Percentiles rank a stretch among this genome's conserved stretches.
These are phyloP conservation scores for Moesziomyces parantarcticus DNA, from an alignment of 1,284 basidiomycete genomes.

Conservation along the genomic window DNA sequence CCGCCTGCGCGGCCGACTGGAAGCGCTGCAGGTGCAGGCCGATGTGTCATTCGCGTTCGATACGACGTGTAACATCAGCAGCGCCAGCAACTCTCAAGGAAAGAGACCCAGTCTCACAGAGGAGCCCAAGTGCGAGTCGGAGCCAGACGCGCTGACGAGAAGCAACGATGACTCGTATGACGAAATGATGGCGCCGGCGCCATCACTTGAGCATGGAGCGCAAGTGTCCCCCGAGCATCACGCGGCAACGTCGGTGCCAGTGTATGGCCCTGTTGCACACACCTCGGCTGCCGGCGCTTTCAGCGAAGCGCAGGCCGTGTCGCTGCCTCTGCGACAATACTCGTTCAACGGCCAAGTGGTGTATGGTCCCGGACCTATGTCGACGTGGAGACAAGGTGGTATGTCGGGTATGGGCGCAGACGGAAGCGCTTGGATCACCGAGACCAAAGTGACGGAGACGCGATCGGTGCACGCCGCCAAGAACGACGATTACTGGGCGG, in stretches of 20 bases:
- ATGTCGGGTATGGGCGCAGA: not conserved
- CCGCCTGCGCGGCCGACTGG: conserved; percentile 1
- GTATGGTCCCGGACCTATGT: conserved; percentile 3
- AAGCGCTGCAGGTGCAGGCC: conserved; percentile 11
- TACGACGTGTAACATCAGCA: not conserved
- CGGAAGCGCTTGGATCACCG: not conserved
- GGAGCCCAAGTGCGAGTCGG: not conserved
- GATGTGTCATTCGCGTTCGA: conserved; percentile 29
- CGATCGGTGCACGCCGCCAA: not conserved
- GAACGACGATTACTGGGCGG: not conserved
- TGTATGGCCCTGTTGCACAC: not conserved
- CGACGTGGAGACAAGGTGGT: not conserved
- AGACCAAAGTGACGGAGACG: not conserved
- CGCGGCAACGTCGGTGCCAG: not conserved
- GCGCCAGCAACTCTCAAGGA: not conserved
- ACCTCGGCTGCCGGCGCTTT: not conserved
- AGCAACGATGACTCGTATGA: not conserved
- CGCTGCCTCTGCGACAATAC: not conserved
- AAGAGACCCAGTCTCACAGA: too few species aligned
- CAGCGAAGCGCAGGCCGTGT: not conserved
- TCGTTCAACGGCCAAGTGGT: not conserved
- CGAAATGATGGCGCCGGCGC: not conserved
- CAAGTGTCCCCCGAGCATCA: too few species aligned
- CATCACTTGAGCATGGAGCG: too few species aligned
- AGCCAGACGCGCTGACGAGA: not conserved